Evolutionary conservation across 805 yeast species (phyloP).

Genomic region (Ogataea degrootiae): DNA sequence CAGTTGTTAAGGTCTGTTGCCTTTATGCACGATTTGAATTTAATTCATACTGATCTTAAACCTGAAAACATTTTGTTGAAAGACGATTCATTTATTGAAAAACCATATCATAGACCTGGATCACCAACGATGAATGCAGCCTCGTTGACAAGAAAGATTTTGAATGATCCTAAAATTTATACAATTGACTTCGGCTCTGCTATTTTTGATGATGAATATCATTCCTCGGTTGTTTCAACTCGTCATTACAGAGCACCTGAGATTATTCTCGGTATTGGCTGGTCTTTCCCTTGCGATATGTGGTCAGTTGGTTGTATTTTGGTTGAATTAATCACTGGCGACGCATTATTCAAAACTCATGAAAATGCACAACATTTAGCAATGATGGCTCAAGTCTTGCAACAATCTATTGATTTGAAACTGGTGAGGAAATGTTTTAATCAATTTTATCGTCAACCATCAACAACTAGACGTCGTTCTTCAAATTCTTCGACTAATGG

Average conservation of each 20-base stretch:
- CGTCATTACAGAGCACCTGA: conserved; percentile 98
- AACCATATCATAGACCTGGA: conserved; percentile 29
- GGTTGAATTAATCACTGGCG: conserved; percentile 89
- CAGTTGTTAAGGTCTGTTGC: conserved; percentile 84
- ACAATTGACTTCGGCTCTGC: conserved; percentile 98
- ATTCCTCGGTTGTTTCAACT: conserved; percentile 86
- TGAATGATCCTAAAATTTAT: conserved; percentile 76
- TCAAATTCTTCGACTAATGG: conserved; percentile 2
- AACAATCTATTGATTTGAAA: conserved; percentile 41
- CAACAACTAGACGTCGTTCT: conserved; percentile 11
- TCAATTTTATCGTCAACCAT: conserved; percentile 13
- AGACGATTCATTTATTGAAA: conserved; percentile 42
- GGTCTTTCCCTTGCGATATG: conserved; percentile 95
- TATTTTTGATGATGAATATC: conserved; percentile 89
- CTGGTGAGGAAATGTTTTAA: conserved; percentile 30
- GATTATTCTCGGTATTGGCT: conserved; percentile 87
- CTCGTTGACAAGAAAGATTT: conserved; percentile 34
- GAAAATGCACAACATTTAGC: conserved; percentile 93
- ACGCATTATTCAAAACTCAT: conserved; percentile 90
- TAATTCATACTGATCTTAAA: conserved; percentile 93
- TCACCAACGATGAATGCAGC: conserved; percentile 3
- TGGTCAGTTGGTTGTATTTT: conserved; percentile 96
- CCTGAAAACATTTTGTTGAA: conserved; percentile 87
- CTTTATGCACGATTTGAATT: conserved; percentile 80
- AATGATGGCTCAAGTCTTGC: conserved; percentile 82